phyloP scores from a whole-genome alignment of 2,329 filamentous ascomycete genomes.

The Alternaria sp. region DNA sequence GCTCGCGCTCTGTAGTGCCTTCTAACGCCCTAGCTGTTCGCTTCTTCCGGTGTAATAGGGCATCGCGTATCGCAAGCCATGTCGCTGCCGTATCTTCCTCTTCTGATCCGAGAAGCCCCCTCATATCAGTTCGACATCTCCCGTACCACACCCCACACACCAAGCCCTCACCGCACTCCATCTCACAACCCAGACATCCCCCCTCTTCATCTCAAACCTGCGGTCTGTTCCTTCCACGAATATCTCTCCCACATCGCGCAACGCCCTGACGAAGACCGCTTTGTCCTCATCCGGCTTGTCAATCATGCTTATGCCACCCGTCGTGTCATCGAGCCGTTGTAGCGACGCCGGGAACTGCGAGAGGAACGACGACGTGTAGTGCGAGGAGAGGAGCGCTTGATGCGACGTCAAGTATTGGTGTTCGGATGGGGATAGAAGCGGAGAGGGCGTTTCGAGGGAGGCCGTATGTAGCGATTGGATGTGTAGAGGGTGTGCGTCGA shows the following conservation, averaged over 20 bases:
- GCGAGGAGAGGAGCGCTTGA: slow-evolving; percentile 80
- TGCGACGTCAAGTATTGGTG: slow-evolving; percentile 83
- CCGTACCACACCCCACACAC: slow-evolving; percentile 64
- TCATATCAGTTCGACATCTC: slow-evolving; percentile 70
- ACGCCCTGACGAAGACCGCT: slow-evolving; percentile 82
- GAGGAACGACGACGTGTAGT: slow-evolving; percentile 87
- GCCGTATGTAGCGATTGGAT: slow-evolving; percentile 62
- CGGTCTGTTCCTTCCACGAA: slow-evolving; percentile 66
- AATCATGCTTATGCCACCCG: slow-evolving; percentile 90
- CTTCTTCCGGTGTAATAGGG: too few relatives aligned
- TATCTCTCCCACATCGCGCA: slow-evolving; percentile 65
- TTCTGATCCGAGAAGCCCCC: background rate
- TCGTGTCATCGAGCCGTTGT: slow-evolving; percentile 87
- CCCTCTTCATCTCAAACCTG: slow-evolving; percentile 54
- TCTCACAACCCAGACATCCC: slow-evolving; percentile 64
- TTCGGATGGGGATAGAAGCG: slow-evolving; percentile 75
- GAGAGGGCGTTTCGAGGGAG: slow-evolving; percentile 57
- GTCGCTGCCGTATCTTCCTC: too few relatives aligned
- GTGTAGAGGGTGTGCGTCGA: slow-evolving; percentile 78
- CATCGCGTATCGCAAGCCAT: too few relatives aligned
- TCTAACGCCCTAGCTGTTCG: background rate
- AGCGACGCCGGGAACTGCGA: slow-evolving; percentile 78
- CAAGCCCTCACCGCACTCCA: slow-evolving; percentile 67
- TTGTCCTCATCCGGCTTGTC: slow-evolving; percentile 82
- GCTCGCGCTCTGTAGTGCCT: too few relatives aligned